Evolutionary conservation across 805 yeast genomes (phyloP), one percentile per base, ranked within the genome.

Genomic region (Candida silvatica): DNA sequence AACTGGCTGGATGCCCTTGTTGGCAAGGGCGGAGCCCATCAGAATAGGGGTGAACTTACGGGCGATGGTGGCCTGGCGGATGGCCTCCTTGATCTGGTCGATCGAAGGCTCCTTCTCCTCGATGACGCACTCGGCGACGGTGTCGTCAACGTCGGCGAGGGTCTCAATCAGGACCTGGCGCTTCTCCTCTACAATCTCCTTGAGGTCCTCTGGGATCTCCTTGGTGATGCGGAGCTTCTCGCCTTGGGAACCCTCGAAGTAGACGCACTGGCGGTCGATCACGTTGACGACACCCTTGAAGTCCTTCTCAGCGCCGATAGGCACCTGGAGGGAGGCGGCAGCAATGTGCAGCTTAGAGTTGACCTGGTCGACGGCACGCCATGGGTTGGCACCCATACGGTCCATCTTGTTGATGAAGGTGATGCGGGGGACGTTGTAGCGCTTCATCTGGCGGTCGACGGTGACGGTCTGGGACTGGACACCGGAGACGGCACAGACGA

Each of bases 381-480:
- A 92, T 17, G 99, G 99, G 61, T 92, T 80, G 37, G 98, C 84
- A 46, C 99, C 99, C 96, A 92, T 85, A 58, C 99, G 78, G 62
- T 92, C 99, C 97, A 92, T 88, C 67, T 92, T 92, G 66, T 92
- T 92, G 61, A 92, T 83, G 54, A 92, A 92, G 7, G 98, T 90
- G 35, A 92, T 72, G 54, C 98, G 75, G 36, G 98, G 98, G 53
- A 92, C 95, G 55, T 92, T 87, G 64, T 92, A 92, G 58, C 98
- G 80, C 51, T 95, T 78, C 98, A 92, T 92, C 66, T 92, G 99
- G 56, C 98, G 80, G 60, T 92, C 98, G 31, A 92, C 98, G 27
- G 98, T 92, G 40, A 92, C 95, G 15, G 98, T 92, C 62, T 92
- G 98, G 2, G 96, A 86, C 62, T 92, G 98, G 31, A 92, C 98